A percentile compares a stretch with the other conserved stretches of the same genome.
These are phyloP conservation scores for Leccinum ochraceum DNA, from an alignment of 768 basidiomycete genomes.

Conservation along the genomic window DNA sequence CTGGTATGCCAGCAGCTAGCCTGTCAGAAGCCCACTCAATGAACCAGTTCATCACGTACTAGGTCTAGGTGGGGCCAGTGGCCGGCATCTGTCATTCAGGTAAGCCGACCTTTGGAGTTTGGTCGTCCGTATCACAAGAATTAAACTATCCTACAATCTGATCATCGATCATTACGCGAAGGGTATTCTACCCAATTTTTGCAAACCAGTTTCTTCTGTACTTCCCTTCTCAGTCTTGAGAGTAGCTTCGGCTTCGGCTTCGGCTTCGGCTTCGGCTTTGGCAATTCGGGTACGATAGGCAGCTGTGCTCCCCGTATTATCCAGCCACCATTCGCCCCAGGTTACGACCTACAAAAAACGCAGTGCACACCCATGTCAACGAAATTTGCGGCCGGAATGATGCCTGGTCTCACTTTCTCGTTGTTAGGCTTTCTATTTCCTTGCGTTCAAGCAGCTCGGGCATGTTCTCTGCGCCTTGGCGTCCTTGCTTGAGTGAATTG, in stretches of 20 bases:
- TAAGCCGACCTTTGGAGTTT: too few species aligned
- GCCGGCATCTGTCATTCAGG: too few species aligned
- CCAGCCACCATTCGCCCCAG: slow-evolving; percentile 18
- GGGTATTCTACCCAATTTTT: background rate
- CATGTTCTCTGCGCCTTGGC: slow-evolving; percentile 6
- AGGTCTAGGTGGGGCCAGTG: too few species aligned
- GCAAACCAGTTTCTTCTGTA: background rate
- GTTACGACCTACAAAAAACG: background rate
- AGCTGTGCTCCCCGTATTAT: slow-evolving; percentile 17
- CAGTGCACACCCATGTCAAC: background rate
- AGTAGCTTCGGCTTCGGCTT: background rate
- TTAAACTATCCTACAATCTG: background rate
- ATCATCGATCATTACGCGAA: background rate
- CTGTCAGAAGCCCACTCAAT: too few species aligned
- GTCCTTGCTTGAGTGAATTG: too few species aligned
- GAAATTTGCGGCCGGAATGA: background rate
- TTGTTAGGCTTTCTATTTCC: background rate
- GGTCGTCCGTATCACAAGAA: too few species aligned
- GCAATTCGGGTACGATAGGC: slow-evolving; percentile 13
- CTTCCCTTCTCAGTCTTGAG: background rate
- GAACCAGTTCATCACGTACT: too few species aligned
- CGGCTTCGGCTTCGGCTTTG: slow-evolving; percentile 9
- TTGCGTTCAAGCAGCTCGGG: slow-evolving; percentile 11
- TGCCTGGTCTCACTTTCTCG: background rate
- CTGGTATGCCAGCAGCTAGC: too few species aligned